Base-by-base conservation (phyloP, 805 yeast species). In the Tetrapisispora iriomotensis region DNA sequence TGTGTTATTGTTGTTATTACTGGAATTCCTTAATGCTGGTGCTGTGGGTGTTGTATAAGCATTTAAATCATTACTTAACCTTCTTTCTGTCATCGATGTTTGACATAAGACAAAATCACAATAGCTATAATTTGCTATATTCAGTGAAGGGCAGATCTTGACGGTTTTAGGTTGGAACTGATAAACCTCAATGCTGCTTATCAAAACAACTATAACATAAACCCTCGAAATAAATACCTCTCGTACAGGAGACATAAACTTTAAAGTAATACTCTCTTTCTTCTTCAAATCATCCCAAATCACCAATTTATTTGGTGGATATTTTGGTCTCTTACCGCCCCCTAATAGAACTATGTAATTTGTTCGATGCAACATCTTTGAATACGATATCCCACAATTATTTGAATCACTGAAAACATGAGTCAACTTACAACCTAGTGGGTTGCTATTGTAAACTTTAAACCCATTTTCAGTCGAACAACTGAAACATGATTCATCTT, bases 231-330 rank as follows among this genome's bases (percentile, higher is more conserved):
- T 60, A 29, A 80, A 70, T 8, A 85, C 86, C 46, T 81, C 77
- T 34, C 82, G 64, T 4, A 90, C 79, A 0, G 90, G 83, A 34
- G 79, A 74, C 67, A 73, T 71, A 55, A 88, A 86, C 56, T 84
- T 92, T 43, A 92, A 62, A 27, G 72, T 71, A 15, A 85, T 66
- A 4, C 88, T 81, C 22, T 79, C 78, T 47, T 77, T 78, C 45
- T 79, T 72, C 60, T 84, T 83, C 44, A 84, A 60, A 57, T 90
- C 97, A 61, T 90, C 96, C 95, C 96, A 92, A 14, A 90, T 79
- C 26, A 86, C 71, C 28, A 87, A 73, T 57, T 82, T 83, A 62
- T 84, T 85, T 48, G 75, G 69, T 1, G 95, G 82, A 51, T 76
- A 84, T 44, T 75, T 70, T 18, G 96, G 96, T 42, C 71, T 71